These are phyloP conservation scores for Fragaria iinumae DNA, from an alignment of 306 rosid genomes.

Conservation along the genomic window DNA sequence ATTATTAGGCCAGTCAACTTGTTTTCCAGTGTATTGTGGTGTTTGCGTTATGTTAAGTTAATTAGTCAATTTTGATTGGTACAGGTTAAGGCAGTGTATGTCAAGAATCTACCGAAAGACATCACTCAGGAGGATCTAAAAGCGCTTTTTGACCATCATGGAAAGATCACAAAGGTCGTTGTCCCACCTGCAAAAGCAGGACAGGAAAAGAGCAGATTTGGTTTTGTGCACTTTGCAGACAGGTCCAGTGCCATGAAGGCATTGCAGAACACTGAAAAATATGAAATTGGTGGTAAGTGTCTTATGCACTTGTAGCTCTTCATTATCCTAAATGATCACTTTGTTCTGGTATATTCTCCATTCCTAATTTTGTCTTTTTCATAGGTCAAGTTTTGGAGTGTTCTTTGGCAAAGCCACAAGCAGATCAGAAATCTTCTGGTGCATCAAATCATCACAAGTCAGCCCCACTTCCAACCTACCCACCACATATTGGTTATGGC, in stretches of 20 bases:
- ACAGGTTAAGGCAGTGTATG: constrained; percentile 64
- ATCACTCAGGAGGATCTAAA: constrained; percentile 53
- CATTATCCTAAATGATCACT: constrained; percentile 10
- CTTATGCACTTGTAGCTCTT: constrained; percentile 16
- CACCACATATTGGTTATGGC: constrained; percentile 56
- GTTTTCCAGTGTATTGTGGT: constrained; percentile 3
- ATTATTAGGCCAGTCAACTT: neutral
- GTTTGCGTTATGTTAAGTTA: constrained; percentile 11
- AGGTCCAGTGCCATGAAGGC: constrained; percentile 68
- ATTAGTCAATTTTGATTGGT: constrained; percentile 25
- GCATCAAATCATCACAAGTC: constrained; percentile 39
- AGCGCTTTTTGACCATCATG: constrained; percentile 57
- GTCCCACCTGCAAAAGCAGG: constrained; percentile 71
- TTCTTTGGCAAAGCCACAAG: constrained; percentile 72
- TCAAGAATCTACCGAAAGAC: constrained; percentile 65
- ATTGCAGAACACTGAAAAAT: constrained; percentile 56
- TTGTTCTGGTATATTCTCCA: constrained; percentile 3
- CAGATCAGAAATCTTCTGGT: constrained; percentile 53
- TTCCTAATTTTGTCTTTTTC: constrained; percentile 15
- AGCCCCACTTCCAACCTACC: constrained; percentile 45
- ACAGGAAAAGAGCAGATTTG: constrained; percentile 63
- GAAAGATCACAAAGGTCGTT: constrained; percentile 70
- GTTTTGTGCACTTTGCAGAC: constrained; percentile 73
- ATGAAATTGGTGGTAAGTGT: constrained; percentile 61
- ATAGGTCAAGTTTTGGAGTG: constrained; percentile 71